Base-by-base conservation (phyloP, 768 basidiomycete species). In the Pisolithus tinctorius region DNA sequence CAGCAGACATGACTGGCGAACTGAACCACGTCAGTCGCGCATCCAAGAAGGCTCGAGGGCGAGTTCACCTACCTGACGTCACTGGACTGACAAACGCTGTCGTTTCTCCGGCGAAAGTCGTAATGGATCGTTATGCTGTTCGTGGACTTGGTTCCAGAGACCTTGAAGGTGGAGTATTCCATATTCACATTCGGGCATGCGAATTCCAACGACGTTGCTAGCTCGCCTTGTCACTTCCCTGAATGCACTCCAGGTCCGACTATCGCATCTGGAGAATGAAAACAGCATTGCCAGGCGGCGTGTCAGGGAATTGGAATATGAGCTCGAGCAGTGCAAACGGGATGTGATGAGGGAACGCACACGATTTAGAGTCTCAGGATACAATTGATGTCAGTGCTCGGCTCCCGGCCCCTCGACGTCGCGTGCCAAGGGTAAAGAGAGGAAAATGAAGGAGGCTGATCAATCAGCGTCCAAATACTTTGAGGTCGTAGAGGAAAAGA, bases 401-500 rank as follows among this genome's bases (percentile, higher is more conserved):
- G 17, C 46, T 52, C 38, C 54, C 10, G 48, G 45, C 4, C 60
- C 63, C 14, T 57, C 67, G 0, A 55, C 51, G 10, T 56, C 55
- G 43, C 65, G 65, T 1, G 51, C 46, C 13, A 67, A 61, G 45
- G 63, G 63, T 6, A 69, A 67, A 30, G 63, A 67, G 46, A 64
- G 26, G 48, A 60, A 56, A 45, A 42, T 37, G 25, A 74, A 73
- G 39, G 72, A 71, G 9, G 69, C 71, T 45, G 70, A 74, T 13
- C 43, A 49, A 2, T 40, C 74, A 26, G 63, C 70, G 23, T 71
- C 74, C 54, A 71, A 84, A 47, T 91, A 93, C 57, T 76, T 77
- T 51, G 85, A 88, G 56, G 86, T 81, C 4, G 86, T 94, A 0
- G 86, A 89, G 54, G 91, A 93, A 66, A 93, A 93, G 66, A 89